A percentile compares a stretch with the other conserved stretches of the same genome.
These are phyloP conservation scores for Athelia psychrophila DNA, from an alignment of 1,284 basidiomycete genomes.

Conservation along the genomic window DNA sequence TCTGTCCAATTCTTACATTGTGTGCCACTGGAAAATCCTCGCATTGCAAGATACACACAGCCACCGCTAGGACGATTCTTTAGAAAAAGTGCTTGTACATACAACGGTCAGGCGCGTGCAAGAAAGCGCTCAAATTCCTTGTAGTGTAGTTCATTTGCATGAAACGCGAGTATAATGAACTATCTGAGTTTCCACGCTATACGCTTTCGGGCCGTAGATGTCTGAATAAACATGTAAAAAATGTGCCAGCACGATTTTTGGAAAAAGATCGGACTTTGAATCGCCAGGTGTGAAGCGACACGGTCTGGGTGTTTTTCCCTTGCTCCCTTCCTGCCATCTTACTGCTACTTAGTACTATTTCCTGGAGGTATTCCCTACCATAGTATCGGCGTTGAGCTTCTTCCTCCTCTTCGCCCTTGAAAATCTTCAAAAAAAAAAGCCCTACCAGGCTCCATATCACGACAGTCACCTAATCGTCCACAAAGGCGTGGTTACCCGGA, in stretches of 20 bases:
- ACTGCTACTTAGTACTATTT: slow-evolving; percentile 38
- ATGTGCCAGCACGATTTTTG: slow-evolving; percentile 3
- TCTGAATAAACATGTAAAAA: no score
- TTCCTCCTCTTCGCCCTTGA: slow-evolving; percentile 37
- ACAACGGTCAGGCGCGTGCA: no score
- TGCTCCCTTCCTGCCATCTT: slow-evolving; percentile 16
- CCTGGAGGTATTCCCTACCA: slow-evolving; percentile 32
- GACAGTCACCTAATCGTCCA: slow-evolving; percentile 6
- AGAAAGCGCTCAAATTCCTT: no score
- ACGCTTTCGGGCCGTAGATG: no score
- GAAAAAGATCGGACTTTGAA: slow-evolving; percentile 1
- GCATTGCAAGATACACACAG: no score
- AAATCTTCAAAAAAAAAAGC: slow-evolving; percentile 25
- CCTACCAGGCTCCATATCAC: slow-evolving; percentile 5
- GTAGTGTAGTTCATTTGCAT: no score
- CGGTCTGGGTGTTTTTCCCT: not conserved
- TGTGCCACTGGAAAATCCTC: no score
- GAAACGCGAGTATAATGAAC: no score
- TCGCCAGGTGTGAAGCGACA: not conserved
- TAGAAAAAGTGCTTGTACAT: no score
- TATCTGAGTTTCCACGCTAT: no score
- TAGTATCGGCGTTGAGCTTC: slow-evolving; percentile 32
- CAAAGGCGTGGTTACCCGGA: slow-evolving; percentile 2
- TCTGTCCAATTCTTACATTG: no score
- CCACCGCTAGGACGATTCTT: no score